Percentiles rank a stretch among this genome's conserved stretches.
Evolutionary conservation across 2,329 filamentous ascomycete species (phyloP).

Genomic region (Emericellopsis atlantica): DNA sequence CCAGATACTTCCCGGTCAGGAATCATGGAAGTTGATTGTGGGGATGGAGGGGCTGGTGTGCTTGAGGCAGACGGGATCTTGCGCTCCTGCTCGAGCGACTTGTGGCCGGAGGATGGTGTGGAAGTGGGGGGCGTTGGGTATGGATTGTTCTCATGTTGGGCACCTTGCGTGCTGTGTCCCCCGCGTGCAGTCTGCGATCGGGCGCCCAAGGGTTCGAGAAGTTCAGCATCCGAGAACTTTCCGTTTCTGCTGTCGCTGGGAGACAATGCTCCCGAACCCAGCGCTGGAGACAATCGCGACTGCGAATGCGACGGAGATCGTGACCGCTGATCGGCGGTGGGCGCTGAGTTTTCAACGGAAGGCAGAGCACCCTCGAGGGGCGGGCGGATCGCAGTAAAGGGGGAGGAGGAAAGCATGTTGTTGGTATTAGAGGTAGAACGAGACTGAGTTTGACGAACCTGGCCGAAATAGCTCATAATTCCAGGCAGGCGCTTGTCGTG

Average conservation of each 20-base stretch:
- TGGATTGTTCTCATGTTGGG: slow-evolving; percentile 10
- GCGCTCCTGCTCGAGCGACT: slow-evolving; percentile 4
- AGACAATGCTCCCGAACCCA: neutral
- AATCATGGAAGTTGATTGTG: neutral
- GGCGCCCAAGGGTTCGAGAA: slow-evolving; percentile 5
- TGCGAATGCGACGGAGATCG: no score
- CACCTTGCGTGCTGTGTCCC: slow-evolving; percentile 17
- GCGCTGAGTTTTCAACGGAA: slow-evolving; percentile 10
- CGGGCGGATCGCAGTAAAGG: neutral
- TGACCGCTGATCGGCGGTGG: slow-evolving; percentile 16
- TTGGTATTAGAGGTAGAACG: slow-evolving; percentile 19
- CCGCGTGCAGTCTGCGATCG: slow-evolving; percentile 8
- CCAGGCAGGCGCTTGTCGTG: slow-evolving; percentile 91
- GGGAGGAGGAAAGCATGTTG: neutral
- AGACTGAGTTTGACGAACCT: slow-evolving; percentile 84
- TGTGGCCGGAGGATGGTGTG: slow-evolving; percentile 24
- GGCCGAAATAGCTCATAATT: slow-evolving; percentile 95
- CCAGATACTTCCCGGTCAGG: no score
- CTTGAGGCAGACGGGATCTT: no score
- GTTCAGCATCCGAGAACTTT: no score
- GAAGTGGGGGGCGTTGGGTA: slow-evolving; percentile 49
- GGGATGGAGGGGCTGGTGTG: neutral
- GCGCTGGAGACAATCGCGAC: neutral
- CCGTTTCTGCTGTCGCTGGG: no score
- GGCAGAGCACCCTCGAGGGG: neutral